Evolutionary conservation across 495 filamentous ascomycete species (phyloP).

Genomic region (Hypoxylon lenormandii): DNA sequence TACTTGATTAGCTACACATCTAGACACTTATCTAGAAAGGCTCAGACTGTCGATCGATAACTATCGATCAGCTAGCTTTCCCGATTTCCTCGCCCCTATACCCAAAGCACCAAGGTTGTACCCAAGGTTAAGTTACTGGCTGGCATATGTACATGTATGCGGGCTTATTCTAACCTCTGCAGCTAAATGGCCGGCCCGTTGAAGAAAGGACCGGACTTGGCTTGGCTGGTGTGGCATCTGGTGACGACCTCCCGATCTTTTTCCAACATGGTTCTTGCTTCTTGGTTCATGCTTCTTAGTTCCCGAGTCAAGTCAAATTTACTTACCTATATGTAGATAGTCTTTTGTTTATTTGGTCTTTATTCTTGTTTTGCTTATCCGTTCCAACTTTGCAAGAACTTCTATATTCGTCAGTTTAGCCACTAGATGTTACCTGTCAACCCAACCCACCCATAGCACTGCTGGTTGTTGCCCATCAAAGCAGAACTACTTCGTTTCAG

Average conservation of each 20-base stretch:
- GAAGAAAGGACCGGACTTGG: constrained; percentile 29
- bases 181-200: constrained; percentile 39
- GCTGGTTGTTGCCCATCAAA: not conserved
- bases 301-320: not conserved
- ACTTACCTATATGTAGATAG: no score
- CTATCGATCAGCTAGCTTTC: constrained; percentile 8
- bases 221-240: constrained; percentile 28
- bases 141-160: constrained; percentile 19
- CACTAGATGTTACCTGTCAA: not conserved
- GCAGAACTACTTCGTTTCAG: not conserved
- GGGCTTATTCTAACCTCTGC: constrained; percentile 22
- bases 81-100: not conserved
- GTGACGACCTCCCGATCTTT: not conserved
- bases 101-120: constrained; percentile 1
- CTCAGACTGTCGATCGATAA: constrained; percentile 11
- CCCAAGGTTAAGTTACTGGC: constrained; percentile 1
- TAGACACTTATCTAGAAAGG: not conserved
- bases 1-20: constrained; percentile 8
- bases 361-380: constrained; percentile 5
- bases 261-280: not conserved
- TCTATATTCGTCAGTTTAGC: not conserved
- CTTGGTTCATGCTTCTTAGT: not conserved
- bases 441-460: no score
- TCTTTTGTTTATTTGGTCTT: not conserved
- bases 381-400: not conserved